Percentiles rank a stretch among this genome's conserved stretches.
phyloP scores from a whole-genome alignment of 805 yeast genomes.

The Tetrapisispora nanseiensis region DNA sequence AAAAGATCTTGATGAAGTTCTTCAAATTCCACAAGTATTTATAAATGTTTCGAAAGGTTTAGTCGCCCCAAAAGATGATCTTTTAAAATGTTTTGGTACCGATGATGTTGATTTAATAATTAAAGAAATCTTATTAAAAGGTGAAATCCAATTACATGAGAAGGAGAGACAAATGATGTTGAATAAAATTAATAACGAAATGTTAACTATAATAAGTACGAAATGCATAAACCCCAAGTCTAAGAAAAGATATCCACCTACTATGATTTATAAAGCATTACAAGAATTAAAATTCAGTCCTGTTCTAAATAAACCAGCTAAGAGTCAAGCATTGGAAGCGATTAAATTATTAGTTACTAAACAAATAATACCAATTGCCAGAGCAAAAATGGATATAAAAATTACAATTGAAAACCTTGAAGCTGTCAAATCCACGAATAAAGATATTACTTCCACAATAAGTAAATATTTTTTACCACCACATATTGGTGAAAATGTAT shows the following conservation, averaged over 20 bases:
- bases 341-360: slow-evolving; percentile 64
- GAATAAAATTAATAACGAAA: slow-evolving; percentile 68
- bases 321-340: slow-evolving; percentile 85
- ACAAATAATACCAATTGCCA: slow-evolving; percentile 84
- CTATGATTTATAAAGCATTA: slow-evolving; percentile 84
- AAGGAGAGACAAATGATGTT: slow-evolving; percentile 77
- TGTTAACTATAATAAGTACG: slow-evolving; percentile 71
- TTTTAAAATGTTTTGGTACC: slow-evolving; percentile 62
- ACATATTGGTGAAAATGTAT: slow-evolving; percentile 32
- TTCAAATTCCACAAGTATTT: slow-evolving; percentile 93
- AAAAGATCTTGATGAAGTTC: slow-evolving; percentile 88
- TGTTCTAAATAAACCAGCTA: slow-evolving; percentile 63
- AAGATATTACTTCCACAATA: slow-evolving; percentile 35
- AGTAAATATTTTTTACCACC: slow-evolving; percentile 35
- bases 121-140: slow-evolving; percentile 73
- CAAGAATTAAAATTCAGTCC: slow-evolving; percentile 70
- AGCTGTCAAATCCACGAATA: slow-evolving; percentile 24
- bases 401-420: slow-evolving; percentile 37
- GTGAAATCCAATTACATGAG: slow-evolving; percentile 90
- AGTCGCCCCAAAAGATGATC: slow-evolving; percentile 80
- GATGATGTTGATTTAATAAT: slow-evolving; percentile 68
- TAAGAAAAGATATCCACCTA: slow-evolving; percentile 85
- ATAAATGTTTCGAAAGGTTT: slow-evolving; percentile 89
- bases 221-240: slow-evolving; percentile 87
- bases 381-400: slow-evolving; percentile 87